phyloP scores from a whole-genome alignment of 2,329 filamentous ascomycete species.

The Nemania sp. region DNA sequence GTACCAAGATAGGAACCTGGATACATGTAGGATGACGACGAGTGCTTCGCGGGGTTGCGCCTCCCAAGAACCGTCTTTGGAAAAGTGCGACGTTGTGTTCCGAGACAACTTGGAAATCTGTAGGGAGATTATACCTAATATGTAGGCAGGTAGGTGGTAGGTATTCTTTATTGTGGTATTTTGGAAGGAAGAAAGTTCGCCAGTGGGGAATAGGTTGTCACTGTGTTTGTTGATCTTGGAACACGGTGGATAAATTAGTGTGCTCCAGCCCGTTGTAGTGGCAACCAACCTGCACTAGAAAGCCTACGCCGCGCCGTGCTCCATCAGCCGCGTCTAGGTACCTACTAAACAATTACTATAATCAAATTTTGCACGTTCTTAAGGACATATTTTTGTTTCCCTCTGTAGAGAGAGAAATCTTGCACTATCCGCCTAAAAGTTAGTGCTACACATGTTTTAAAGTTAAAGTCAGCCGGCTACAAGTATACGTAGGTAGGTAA shows the following conservation, averaged over 20 bases:
- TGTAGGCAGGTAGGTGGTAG: too few species aligned
- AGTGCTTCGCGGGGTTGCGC: neutral
- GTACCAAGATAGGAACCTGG: too few species aligned
- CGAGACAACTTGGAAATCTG: neutral
- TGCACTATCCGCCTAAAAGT: too few species aligned
- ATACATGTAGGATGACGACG: neutral
- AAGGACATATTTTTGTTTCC: too few species aligned
- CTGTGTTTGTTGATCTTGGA: constrained; percentile 38
- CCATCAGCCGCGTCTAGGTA: too few species aligned
- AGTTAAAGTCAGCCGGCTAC: too few species aligned
- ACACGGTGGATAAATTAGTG: constrained; percentile 26
- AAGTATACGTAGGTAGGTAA: too few species aligned
- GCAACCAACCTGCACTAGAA: constrained; percentile 31
- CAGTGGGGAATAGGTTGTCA: neutral
- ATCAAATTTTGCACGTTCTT: too few species aligned
- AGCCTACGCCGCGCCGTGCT: neutral
- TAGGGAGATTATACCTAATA: too few species aligned
- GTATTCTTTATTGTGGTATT: neutral
- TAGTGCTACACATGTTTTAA: too few species aligned
- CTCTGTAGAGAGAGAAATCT: too few species aligned
- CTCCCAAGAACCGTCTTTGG: constrained; percentile 7
- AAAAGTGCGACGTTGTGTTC: constrained; percentile 5
- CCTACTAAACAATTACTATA: too few species aligned
- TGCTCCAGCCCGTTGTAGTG: constrained; percentile 35
- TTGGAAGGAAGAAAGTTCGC: neutral